Evolutionary conservation across 805 yeast genomes (phyloP).

Genomic region (Metschnikowia koreensis): DNA sequence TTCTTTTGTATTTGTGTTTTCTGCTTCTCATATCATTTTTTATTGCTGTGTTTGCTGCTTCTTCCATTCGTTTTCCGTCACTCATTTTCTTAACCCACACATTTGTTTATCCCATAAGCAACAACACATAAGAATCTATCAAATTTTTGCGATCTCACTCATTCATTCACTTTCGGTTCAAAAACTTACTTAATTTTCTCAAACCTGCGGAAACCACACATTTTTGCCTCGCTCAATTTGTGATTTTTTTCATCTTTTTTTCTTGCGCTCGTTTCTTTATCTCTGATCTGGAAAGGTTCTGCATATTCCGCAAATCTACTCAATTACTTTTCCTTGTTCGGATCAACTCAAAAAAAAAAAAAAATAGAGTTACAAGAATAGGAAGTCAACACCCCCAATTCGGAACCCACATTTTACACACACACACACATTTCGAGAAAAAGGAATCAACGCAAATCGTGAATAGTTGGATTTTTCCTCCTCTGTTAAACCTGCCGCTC

Average conservation of each 20-base stretch:
- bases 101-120: background rate
- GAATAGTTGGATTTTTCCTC: background rate
- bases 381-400: background rate
- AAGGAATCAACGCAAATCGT: no score
- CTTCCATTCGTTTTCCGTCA: background rate
- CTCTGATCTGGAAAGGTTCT: background rate
- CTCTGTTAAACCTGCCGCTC: background rate
- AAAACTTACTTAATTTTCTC: background rate
- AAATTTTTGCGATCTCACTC: background rate
- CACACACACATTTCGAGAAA: no score
- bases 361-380: background rate
- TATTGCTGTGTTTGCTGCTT: background rate
- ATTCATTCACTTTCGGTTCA: background rate
- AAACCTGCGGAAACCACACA: background rate
- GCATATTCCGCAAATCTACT: background rate
- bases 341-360: background rate
- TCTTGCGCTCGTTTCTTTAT: background rate
- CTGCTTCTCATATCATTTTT: background rate
- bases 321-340: background rate
- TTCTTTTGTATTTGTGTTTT: background rate
- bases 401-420: background rate
- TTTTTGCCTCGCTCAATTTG: no score
- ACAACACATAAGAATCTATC: no score
- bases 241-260: no score
- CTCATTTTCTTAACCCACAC: background rate